Conservation (phyloP, 495 filamentous ascomycete species). For the Aspergillus biplanus region DNA sequence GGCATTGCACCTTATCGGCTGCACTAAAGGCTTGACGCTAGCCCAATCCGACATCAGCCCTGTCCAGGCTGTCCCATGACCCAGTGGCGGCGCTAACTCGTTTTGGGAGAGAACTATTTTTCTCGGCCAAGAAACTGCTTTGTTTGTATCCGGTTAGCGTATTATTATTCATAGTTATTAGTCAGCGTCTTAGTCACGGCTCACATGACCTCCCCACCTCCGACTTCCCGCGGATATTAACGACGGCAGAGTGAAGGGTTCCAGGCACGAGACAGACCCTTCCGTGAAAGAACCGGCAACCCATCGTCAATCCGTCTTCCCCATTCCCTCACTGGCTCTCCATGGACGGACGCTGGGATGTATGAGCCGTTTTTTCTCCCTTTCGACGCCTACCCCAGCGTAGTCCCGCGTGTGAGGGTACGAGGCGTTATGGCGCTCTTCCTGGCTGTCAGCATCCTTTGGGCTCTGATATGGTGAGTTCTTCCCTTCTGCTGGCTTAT, state of each 20-base stretch:
- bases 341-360: constrained; percentile 52
- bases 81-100: neutral
- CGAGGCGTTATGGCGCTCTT: constrained; percentile 56
- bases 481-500: neutral
- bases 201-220: constrained; percentile 25
- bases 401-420: constrained; percentile 52
- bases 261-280: constrained; percentile 8
- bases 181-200: neutral
- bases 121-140: neutral
- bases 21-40: constrained; percentile 10
- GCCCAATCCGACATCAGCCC: constrained; percentile 15
- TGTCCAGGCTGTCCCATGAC: constrained; percentile 14
- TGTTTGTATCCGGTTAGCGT: neutral
- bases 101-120: neutral
- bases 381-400: constrained; percentile 53
- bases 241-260: neutral
- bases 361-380: constrained; percentile 52
- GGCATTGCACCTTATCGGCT: constrained; percentile 9
- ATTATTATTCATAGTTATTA: constrained; percentile 6
- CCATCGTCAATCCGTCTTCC: constrained; percentile 17
- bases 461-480: constrained; percentile 56
- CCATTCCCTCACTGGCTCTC: constrained; percentile 33
- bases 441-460: constrained; percentile 52
- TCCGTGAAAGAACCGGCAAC: constrained; percentile 11
- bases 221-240: constrained; percentile 15